phyloP scores from a whole-genome alignment of 2,329 filamentous ascomycete genomes.

The Davidsoniella eucalypti region DNA sequence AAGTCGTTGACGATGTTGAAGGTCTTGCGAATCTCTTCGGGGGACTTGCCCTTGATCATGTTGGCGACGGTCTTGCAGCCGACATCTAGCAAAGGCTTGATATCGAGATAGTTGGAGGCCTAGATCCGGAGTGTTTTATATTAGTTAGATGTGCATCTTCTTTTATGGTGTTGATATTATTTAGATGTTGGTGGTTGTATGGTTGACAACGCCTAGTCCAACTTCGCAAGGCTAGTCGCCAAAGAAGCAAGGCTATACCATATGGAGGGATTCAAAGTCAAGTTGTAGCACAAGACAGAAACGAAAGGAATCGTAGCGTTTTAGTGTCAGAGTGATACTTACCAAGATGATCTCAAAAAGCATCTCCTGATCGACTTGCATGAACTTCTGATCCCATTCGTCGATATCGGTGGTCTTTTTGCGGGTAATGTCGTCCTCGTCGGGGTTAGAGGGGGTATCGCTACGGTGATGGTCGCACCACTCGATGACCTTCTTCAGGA shows the following conservation, averaged over 20 bases:
- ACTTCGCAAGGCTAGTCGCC: no score
- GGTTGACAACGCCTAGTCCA: neutral
- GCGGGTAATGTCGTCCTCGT: conserved; percentile 83
- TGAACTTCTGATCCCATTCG: conserved; percentile 99
- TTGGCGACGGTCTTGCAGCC: conserved; percentile 99
- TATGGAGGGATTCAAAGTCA: no score
- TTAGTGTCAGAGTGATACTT: conserved; percentile 22
- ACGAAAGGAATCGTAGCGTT: neutral
- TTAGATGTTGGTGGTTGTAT: neutral
- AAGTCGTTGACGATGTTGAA: conserved; percentile 99
- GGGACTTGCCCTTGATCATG: conserved; percentile 99
- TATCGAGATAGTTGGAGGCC: conserved; percentile 97
- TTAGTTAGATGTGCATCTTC: neutral
- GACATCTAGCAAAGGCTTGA: conserved; percentile 93
- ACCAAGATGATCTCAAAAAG: conserved; percentile 97
- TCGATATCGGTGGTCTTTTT: conserved; percentile 99
- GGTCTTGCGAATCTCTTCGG: conserved; percentile 97
- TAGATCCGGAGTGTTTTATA: conserved; percentile 20
- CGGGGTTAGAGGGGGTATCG: conserved; percentile 65
- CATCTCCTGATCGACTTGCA: conserved; percentile 99
- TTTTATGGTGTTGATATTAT: neutral
- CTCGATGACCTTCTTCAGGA: conserved; percentile 90
- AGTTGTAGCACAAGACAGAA: neutral
- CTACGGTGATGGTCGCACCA: conserved; percentile 94
- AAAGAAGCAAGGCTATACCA: no score